These are phyloP conservation scores for Pseudocohnilembus persalinus DNA, from an alignment of 169 alveolate species.

Conservation along the genomic window DNA sequence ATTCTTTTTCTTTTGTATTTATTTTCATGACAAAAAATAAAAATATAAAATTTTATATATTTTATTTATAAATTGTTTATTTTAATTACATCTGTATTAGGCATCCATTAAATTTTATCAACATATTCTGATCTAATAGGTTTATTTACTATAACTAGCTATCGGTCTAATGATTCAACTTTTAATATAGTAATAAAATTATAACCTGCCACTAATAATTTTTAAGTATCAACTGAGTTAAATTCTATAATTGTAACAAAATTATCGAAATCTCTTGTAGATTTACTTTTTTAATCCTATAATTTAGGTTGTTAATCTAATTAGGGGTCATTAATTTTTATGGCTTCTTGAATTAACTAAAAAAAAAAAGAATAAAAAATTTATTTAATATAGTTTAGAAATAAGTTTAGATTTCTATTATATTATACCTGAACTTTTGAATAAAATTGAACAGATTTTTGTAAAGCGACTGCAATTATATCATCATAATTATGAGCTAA, in stretches of 20 bases:
- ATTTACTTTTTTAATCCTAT: no score
- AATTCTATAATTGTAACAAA: no score
- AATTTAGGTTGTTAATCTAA: no score
- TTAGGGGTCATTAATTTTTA: not conserved
- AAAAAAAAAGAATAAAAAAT: not conserved
- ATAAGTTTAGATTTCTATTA: no score
- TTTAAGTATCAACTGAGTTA: not conserved
- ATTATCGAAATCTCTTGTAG: no score
- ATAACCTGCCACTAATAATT: not conserved
- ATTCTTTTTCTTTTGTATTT: no score
- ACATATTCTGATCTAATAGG: not conserved
- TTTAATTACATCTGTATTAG: not conserved
- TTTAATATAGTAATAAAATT: no score
- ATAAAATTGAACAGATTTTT: not conserved
- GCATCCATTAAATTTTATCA: not conserved
- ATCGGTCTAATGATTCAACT: not conserved
- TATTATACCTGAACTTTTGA: not conserved
- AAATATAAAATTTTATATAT: no score
- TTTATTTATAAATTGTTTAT: no score
- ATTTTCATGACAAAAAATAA: no score
- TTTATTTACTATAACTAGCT: not conserved
- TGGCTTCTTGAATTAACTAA: not conserved
- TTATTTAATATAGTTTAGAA: not conserved
- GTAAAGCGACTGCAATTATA: not conserved
- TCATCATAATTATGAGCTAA: not conserved